Percentiles rank a stretch among this genome's conserved stretches.
phyloP scores from a whole-genome alignment of 2,329 filamentous ascomycete species.

The Endocalyx cinctus region DNA sequence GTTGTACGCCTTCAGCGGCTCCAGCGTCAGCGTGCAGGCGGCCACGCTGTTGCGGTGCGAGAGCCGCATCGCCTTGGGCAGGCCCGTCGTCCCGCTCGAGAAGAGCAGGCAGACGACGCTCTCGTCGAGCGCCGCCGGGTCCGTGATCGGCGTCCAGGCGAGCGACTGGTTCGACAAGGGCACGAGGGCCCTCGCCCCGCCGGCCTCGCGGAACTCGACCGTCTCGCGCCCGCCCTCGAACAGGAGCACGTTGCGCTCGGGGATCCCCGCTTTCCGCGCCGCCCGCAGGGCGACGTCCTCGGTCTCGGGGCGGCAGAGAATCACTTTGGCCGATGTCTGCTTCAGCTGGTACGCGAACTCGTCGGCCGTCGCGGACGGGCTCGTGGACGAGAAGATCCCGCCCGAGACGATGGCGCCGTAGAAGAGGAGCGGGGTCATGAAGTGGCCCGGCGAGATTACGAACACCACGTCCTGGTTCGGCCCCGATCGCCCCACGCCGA shows the following conservation, averaged over 20 bases:
- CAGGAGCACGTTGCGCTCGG: conserved; percentile 43
- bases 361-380: conserved; percentile 16
- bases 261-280: conserved; percentile 40
- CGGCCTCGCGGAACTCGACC: conserved; percentile 23
- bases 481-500: conserved; percentile 16
- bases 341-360: conserved; percentile 30
- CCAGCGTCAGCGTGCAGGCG: conserved; percentile 26
- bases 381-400: conserved; percentile 21
- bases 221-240: conserved; percentile 35
- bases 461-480: conserved; percentile 19
- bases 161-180: conserved; percentile 34
- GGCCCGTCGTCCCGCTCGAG: conserved; percentile 44
- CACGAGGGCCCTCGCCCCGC: conserved; percentile 22
- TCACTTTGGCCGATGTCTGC: conserved; percentile 32
- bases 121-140: conserved; percentile 37
- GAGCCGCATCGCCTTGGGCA: conserved; percentile 42
- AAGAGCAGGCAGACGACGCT: conserved; percentile 40
- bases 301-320: conserved; percentile 44
- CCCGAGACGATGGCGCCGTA: conserved; percentile 18
- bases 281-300: conserved; percentile 44
- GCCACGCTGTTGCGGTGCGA: conserved; percentile 42
- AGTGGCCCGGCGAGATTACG: conserved; percentile 19
- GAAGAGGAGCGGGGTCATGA: conserved; percentile 21
- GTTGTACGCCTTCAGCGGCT: conserved; percentile 25
- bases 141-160: conserved; percentile 50